Evolutionary conservation across 768 basidiomycete species (phyloP), one percentile per base, ranked within the genome.

Genomic region (Plicaturopsis crispa): DNA sequence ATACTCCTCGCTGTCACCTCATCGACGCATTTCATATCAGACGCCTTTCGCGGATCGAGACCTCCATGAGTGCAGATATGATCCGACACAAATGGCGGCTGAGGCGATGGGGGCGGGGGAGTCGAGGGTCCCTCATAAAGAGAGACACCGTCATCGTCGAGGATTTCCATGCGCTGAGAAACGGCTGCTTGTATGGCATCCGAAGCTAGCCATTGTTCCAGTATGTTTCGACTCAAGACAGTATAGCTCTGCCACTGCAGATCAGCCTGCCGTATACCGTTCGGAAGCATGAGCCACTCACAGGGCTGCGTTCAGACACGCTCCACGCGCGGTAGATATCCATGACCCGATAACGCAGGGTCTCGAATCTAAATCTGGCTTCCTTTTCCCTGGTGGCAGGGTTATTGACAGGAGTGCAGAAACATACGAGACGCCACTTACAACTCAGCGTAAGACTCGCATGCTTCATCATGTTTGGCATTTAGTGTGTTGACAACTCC

Each of bases 11-110:
- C 67, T 32, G 52, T 47, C 79, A 84, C 84, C 51, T 62, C 55
- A 18, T 62, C 69, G 30, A 92, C 69, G 35, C 79, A 70, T 51
- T 88, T 90, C 75, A 90, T 81, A 44, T 72, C 60, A 31, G 51
- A 48, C 3, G 72, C 69, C 52, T 75, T 79, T 17, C 47, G 48
- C 8, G 85, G 85, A 56, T 86, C 70, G 24, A 88, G 63, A 16
- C 48, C 54, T 4, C 69, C 70, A 53, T 92, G 88, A 14, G 47
- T 47, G 45, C 88, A 92, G 6, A 74, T 39, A 17, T 88, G 70
- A 22, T 75, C 72, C 6, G 60, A 46, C 28, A 68, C 63, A 13
- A 55, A 44, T 31, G 48, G 36, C 30, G 48, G 39, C 43, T 60
- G 44, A n/a, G n/a, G n/a, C n/a, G n/a, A n/a, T n/a, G 11, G 30